Conservation (phyloP, 2,329 filamentous ascomycete genomes). For the Penicillium sp. region DNA sequence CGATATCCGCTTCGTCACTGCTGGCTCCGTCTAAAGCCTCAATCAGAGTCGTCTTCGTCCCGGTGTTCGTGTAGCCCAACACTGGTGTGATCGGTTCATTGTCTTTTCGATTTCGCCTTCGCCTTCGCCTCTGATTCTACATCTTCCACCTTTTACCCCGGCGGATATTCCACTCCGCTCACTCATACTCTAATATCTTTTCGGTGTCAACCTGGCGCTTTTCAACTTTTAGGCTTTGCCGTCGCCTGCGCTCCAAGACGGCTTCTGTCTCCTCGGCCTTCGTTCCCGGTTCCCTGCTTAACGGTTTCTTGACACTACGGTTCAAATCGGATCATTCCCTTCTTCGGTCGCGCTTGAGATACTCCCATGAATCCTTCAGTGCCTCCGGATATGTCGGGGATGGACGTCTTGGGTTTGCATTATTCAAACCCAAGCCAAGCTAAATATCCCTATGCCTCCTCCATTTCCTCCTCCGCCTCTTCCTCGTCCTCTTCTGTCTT, state of each 20-base stretch:
- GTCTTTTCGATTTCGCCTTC: constrained; percentile 3
- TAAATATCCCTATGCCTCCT: constrained; percentile 61
- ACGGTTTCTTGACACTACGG: constrained; percentile 24
- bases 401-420: constrained; percentile 44
- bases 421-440: constrained; percentile 37
- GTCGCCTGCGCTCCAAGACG: constrained; percentile 26
- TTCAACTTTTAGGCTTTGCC: constrained; percentile 22
- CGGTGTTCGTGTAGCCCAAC: constrained; percentile 18
- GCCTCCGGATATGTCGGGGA: constrained; percentile 40
- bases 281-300: constrained; percentile 28
- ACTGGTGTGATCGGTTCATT: constrained; percentile 23
- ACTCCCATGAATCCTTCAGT: constrained; percentile 25
- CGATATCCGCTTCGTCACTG: constrained; percentile 30
- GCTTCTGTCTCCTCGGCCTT: constrained; percentile 27
- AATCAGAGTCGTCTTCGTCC: constrained; percentile 15
- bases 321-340: constrained; percentile 21
- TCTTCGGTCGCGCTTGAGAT: constrained; percentile 11
- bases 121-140: not conserved
- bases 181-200: constrained; percentile 1
- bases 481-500: constrained; percentile 73
- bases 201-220: constrained; percentile 20
- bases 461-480: constrained; percentile 69
- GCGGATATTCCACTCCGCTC: not conserved
- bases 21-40: constrained; percentile 18
- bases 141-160: not conserved